Evolutionary conservation across 352 stramenopile species (phyloP), one percentile per base, ranked within the genome.

Genomic region (Globisporangium nunn): DNA sequence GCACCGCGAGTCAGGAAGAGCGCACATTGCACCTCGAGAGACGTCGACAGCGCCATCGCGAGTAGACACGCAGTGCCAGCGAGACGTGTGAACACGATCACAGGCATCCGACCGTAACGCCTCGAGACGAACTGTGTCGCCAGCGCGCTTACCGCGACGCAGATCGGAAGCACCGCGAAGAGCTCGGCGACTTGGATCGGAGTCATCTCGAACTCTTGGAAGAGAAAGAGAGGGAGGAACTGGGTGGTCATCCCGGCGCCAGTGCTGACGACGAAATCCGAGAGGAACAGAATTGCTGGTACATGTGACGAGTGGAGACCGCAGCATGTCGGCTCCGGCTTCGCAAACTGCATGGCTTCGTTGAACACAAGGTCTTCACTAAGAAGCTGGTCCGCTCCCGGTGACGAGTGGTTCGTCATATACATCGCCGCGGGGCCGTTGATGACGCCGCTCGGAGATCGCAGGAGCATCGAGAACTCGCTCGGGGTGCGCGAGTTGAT

Each of bases 261-360:
- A 49, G 83, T 87, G 67, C 75, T 84, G 54, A 87, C 67, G 54
- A 92, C 64, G 43, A 92, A 88, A 56, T 87, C 78, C 35, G 78
- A 77, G 12, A 64, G 48, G 53, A 90, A 87, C 31, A 92, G 64
- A 33, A 92, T 39, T 37, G 66, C 77, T 4, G 79, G 81, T 14
- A 89, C 75, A 51, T 88, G 72, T 1, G 71, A 64, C 0, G 63
- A 62, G 41, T 74, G 46, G 23, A 85, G 39, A 0, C 70, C 69
- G 7, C 58, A 79, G 43, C 67, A 78, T 6, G 57, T 64, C 23
- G 62, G 59, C 0, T 43, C 43, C 0, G 62, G 65, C 2, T 29
- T 44, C 11, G 53, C 17, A 2, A 54, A 47, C 6, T 50, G 40
- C 11, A 53, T 29, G 8, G 66, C 62, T 15, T 56, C 47, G 50